A percentile compares a stretch with the other conserved stretches of the same genome.
Evolutionary conservation across 306 rosid species (phyloP).

Genomic region (Gleditsia sinensis): DNA sequence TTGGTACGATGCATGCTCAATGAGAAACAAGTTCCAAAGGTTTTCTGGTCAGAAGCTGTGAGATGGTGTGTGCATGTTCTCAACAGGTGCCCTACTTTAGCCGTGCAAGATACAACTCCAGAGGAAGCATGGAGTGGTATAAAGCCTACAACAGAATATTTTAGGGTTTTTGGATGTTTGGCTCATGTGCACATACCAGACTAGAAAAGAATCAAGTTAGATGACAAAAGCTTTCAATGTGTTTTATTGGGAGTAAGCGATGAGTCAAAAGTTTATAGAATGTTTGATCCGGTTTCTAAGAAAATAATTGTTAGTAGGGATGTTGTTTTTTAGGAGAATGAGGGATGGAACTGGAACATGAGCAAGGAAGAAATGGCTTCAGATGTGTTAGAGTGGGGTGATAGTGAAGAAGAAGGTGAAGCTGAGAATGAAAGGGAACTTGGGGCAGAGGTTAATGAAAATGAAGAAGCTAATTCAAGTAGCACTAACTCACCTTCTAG

Average conservation of each 20-base stretch:
- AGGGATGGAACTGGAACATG: no score
- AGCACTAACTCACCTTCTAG: no score
- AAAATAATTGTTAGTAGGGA: background rate
- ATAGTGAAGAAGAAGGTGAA: no score
- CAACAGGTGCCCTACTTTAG: background rate
- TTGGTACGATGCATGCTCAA: conserved; percentile 22
- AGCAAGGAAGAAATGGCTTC: no score
- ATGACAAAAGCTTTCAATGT: background rate
- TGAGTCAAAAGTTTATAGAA: background rate
- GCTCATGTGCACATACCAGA: no score
- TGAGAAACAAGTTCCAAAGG: conserved; percentile 18
- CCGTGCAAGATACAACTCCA: background rate
- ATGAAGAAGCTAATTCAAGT: no score
- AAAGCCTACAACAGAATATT: background rate
- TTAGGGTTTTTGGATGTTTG: no score
- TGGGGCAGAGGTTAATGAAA: no score
- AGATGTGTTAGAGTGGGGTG: no score
- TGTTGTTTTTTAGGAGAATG: no score
- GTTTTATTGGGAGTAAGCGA: background rate
- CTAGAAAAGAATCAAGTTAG: no score
- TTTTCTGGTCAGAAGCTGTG: conserved; percentile 1
- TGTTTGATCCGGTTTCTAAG: background rate
- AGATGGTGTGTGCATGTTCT: background rate
- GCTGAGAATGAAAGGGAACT: no score
- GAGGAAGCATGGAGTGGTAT: background rate